Base-by-base conservation (phyloP, 352 stramenopile species). In the Stephanocyclus meneghinianus region DNA sequence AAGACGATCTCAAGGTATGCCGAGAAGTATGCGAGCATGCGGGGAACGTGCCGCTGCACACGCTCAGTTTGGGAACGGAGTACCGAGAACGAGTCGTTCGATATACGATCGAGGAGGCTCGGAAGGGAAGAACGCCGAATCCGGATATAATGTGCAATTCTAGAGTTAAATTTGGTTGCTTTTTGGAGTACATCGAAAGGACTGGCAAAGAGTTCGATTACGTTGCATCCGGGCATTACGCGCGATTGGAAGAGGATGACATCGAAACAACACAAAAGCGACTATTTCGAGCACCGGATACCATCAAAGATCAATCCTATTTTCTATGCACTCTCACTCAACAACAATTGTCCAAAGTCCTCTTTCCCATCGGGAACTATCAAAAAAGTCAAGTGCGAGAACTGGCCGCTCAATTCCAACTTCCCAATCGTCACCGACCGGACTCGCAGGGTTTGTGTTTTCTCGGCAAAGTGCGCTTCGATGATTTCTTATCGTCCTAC, bases 71-170 rank as follows among this genome's bases (percentile, higher is more conserved):
- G 42, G 90, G 95, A 69, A 82, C 91, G 16, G 89, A 95, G 70
- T 93, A 93, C 77, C 69, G 87, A 50, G 73, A 91, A 26, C 63
- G 80, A 48, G 91, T 96, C 15, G 90, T 96, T 47, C 71, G 84
- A 42, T 94, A 95, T 74, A 95, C 91, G 0, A 81, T 96, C 8
- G 63, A 86, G 16, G 91, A 96, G 75, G 91, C 91, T 26, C 40
- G 77, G n/a, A 53, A 71, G 18, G 93, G 93, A 18, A 69, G 93
- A 35, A 96, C 93, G 18, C 93, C 93, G 21, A 96, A 96, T 89
- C 93, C 93, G 11, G 93, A 96, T 77, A 93, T 96, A 18, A 90
- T 95, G 83, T 96, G 93, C 72, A 96, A 96, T 86, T 91, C 86
- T n/a, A 73, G 90, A 44, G 85, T 96, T 42, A 96, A 96, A 73